These are phyloP conservation scores for Aspergillus biplanus DNA, from an alignment of 495 filamentous ascomycete genomes.

Conservation along the genomic window DNA sequence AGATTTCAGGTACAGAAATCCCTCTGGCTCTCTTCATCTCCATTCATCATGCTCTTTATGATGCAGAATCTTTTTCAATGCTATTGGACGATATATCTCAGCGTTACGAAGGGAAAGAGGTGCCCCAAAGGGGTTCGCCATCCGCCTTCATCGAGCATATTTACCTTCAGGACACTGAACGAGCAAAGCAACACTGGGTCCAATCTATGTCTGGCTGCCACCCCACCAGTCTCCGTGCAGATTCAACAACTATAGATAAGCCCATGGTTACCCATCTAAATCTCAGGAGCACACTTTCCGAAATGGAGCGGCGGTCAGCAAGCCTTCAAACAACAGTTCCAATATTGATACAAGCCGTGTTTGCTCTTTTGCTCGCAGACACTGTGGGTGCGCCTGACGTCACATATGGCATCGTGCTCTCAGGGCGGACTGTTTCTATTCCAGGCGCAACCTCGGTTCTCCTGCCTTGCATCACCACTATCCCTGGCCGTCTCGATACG, in stretches of 20 bases:
- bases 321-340: conserved; percentile 35
- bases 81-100: conserved; percentile 60
- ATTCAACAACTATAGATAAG: conserved; percentile 11
- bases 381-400: conserved; percentile 39
- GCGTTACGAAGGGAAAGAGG: conserved; percentile 33
- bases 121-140: conserved; percentile 28
- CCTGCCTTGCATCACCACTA: conserved; percentile 86
- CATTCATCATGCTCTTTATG: conserved; percentile 76
- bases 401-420: conserved; percentile 49
- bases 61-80: conserved; percentile 75
- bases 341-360: conserved; percentile 44
- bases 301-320: conserved; percentile 30
- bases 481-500: conserved; percentile 68
- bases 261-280: conserved; percentile 24
- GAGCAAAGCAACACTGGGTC: conserved; percentile 70
- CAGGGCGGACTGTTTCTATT: conserved; percentile 49
- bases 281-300: conserved; percentile 28
- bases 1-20: conserved; percentile 13
- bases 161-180: conserved; percentile 48
- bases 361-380: conserved; percentile 48
- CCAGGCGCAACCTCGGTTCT: conserved; percentile 71
- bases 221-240: conserved; percentile 34
- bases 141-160: conserved; percentile 47
- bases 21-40: conserved; percentile 32
- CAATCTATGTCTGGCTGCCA: conserved; percentile 50